A percentile compares a stretch with the other conserved stretches of the same genome.
These are phyloP conservation scores for Coemansia sp. DNA, from an alignment of 192 early-diverging fungal genomes.

Conservation along the genomic window DNA sequence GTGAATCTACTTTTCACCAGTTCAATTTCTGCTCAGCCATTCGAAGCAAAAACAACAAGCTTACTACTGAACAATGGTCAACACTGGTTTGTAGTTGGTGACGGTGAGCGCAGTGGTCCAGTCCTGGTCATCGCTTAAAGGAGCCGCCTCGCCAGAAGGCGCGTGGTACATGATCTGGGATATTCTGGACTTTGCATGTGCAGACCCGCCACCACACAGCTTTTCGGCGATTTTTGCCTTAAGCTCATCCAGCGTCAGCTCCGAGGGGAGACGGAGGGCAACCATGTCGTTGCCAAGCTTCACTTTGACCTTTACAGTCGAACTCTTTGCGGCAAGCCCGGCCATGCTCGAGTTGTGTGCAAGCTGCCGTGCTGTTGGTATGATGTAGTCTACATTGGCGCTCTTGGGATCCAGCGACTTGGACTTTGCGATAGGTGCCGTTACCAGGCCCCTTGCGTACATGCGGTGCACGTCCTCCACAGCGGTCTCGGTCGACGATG, in stretches of 20 bases:
- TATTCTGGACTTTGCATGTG: slow-evolving; percentile 6
- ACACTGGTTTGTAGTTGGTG: slow-evolving; percentile 48
- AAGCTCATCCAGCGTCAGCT: slow-evolving; percentile 58
- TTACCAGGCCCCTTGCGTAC: slow-evolving; percentile 6
- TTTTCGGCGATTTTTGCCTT: slow-evolving; percentile 64
- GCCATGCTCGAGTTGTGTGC: slow-evolving; percentile 41
- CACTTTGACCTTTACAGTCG: slow-evolving; percentile 71
- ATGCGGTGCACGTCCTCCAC: slow-evolving; percentile 21
- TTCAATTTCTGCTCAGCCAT: too few relatives aligned
- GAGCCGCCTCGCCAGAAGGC: slow-evolving; percentile 44
- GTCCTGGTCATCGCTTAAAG: slow-evolving; percentile 44
- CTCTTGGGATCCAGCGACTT: slow-evolving; percentile 53
- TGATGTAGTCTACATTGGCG: background rate
- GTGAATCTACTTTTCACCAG: too few relatives aligned
- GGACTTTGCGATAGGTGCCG: slow-evolving; percentile 17
- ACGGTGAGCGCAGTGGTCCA: slow-evolving; percentile 36
- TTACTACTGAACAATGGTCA: slow-evolving; percentile 38
- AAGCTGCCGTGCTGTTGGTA: slow-evolving; percentile 14
- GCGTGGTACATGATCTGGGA: slow-evolving; percentile 50
- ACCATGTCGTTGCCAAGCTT: slow-evolving; percentile 68
- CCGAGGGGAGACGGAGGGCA: slow-evolving; percentile 67
- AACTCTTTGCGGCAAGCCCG: slow-evolving; percentile 17
- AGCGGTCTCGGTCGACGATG: slow-evolving; percentile 38
- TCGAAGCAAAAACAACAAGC: too few relatives aligned
- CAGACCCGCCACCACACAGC: slow-evolving; percentile 32